Percentiles rank a stretch among this genome's conserved stretches.
Evolutionary conservation across 2,329 filamentous ascomycete genomes (phyloP).

Genomic region (Lizonia empirigonia): DNA sequence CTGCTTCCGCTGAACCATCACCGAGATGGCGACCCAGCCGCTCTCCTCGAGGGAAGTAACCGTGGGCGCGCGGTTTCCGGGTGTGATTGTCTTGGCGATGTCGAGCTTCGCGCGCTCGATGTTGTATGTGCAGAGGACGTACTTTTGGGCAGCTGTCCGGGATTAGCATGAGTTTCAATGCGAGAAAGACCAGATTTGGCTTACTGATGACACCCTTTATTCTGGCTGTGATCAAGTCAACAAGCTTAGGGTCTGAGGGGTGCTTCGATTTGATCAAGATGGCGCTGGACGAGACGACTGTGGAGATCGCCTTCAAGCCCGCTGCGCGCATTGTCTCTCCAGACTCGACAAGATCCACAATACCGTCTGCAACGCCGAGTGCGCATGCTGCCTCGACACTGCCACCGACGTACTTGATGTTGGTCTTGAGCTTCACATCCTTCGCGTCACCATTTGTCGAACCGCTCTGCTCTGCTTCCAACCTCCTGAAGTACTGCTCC

Average conservation of each 20-base stretch:
- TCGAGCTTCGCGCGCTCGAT: slow-evolving; percentile 72
- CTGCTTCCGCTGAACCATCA: slow-evolving; percentile 89
- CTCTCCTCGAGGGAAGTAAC: slow-evolving; percentile 87
- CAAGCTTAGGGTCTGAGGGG: slow-evolving; percentile 77
- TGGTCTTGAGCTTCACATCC: slow-evolving; percentile 72
- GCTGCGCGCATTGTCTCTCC: slow-evolving; percentile 98
- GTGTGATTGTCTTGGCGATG: slow-evolving; percentile 77
- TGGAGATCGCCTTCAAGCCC: slow-evolving; percentile 91
- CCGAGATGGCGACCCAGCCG: slow-evolving; percentile 91
- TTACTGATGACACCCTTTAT: slow-evolving; percentile 90
- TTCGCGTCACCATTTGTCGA: slow-evolving; percentile 43
- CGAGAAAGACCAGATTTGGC: slow-evolving; percentile 23
- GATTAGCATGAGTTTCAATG: not conserved
- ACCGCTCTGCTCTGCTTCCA: slow-evolving; percentile 64
- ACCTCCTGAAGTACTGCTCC: slow-evolving; percentile 78
- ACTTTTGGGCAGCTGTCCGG: slow-evolving; percentile 76
- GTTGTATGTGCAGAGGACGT: slow-evolving; percentile 96
- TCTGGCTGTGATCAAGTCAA: slow-evolving; percentile 82
- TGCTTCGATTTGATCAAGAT: slow-evolving; percentile 90
- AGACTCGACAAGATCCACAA: slow-evolving; percentile 97
- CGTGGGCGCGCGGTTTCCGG: slow-evolving; percentile 91
- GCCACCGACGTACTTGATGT: slow-evolving; percentile 91
- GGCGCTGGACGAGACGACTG: slow-evolving; percentile 84
- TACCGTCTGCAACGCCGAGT: slow-evolving; percentile 92
- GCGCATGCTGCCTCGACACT: slow-evolving; percentile 98